A percentile compares a stretch with the other conserved stretches of the same genome.
These are phyloP conservation scores for Hericium coralloides DNA, from an alignment of 768 basidiomycete genomes.

Conservation along the genomic window DNA sequence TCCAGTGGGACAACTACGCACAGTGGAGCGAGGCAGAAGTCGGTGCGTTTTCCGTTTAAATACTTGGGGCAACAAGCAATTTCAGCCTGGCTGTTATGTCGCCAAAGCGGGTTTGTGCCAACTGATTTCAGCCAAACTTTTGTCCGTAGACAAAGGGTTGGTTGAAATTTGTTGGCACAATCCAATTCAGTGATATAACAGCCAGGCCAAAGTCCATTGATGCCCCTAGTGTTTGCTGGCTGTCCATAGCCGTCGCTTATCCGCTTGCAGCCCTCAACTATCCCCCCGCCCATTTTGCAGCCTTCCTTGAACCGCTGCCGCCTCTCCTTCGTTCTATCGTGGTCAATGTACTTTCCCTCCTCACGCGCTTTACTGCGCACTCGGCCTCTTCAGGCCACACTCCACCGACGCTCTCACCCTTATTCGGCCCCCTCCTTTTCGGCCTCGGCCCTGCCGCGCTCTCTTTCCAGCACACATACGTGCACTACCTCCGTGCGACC, in stretches of 20 bases:
- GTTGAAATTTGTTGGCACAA: no score
- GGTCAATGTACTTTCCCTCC: constrained; percentile 66
- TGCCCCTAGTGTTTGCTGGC: no score
- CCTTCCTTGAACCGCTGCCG: constrained; percentile 49
- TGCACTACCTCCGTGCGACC: constrained; percentile 69
- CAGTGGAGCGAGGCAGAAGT: constrained; percentile 78
- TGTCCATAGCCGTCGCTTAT: constrained; percentile 4
- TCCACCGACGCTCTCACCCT: constrained; percentile 79
- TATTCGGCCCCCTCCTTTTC: constrained; percentile 87
- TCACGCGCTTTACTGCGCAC: constrained; percentile 77
- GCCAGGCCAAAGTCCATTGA: no score
- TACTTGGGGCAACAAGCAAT: no score
- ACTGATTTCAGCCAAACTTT: no score
- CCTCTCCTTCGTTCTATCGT: constrained; percentile 52
- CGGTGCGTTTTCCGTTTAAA: constrained; percentile 54
- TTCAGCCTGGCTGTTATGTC: no score
- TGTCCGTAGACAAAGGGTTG: no score
- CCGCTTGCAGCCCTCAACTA: constrained; percentile 45
- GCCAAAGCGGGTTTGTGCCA: no score
- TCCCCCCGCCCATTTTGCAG: constrained; percentile 62
- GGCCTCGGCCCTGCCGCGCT: constrained; percentile 54
- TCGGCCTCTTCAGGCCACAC: constrained; percentile 83
- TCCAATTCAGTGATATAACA: no score
- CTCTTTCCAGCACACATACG: constrained; percentile 50
- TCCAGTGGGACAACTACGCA: constrained; percentile 79